Evolutionary conservation across 768 basidiomycete genomes (phyloP), one percentile per base, ranked within the genome.

Genomic region (Suillus americanus): DNA sequence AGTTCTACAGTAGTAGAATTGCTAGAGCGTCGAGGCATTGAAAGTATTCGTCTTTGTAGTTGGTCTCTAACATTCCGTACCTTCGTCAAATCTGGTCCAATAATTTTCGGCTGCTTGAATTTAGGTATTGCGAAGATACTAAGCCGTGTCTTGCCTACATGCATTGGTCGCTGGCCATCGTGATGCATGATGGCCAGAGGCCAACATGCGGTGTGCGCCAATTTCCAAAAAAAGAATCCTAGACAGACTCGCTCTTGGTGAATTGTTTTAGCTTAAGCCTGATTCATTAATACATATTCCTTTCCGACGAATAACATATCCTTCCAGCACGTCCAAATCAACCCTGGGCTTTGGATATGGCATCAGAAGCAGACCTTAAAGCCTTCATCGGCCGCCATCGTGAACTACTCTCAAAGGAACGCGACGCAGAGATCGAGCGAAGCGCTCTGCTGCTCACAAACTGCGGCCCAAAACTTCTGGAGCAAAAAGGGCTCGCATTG

Each of bases 401-500:
- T 25, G 66, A 78, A 5, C 83, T 99, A 20, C 82, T 97, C 6
- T 69, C 82, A 13, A 79, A 78, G 63, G 97, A 99, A 77, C 86
- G 91, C 35, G 83, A 87, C 50, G 91, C 92, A n/a, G 97, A 98
- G 70, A 85, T 95, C 67, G 88, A 90, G 65, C 85, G 91, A 45
- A 91, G 85, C 16, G 86, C 90, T 9, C 80, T 97, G 54, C 78
- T 97, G 40, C 81, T 95, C 23, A 89, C 91, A 10, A 92, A 93
- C 63, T 95, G 93, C 71, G 85, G 89, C 2, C 89, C 90, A 1
- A 92, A 88, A 67, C 80, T 95, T 10, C 82, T 99, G n/a, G 94
- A 97, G 74, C 89, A 91, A 68, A 89, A 90, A 64, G 96, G 96
- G 3, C 80, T 99, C 12, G 89, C 93, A 0, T 74, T 97, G 1